Conservation (phyloP, 73 alveolate genomes). For the Paramecium bursaria region DNA sequence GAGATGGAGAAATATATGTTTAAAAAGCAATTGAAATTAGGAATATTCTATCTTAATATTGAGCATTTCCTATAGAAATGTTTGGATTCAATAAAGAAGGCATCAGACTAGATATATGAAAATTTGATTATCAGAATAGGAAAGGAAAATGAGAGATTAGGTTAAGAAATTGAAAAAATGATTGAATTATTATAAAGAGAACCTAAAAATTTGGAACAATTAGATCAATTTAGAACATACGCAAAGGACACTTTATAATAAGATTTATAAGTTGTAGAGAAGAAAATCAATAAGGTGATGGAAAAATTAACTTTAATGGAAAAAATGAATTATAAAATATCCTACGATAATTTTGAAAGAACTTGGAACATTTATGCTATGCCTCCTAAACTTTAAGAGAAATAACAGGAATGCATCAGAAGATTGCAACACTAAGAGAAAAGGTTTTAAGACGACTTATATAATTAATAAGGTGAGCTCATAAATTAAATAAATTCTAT, state of each 20-base stretch:
- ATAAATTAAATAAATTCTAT: conserved; percentile 66
- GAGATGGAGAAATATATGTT: conserved; percentile 58
- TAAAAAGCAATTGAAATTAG: conserved; percentile 51
- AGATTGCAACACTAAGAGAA: conserved; percentile 73
- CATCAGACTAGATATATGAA: conserved; percentile 59
- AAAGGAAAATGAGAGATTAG: conserved; percentile 74
- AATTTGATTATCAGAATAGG: conserved; percentile 74
- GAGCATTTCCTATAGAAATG: neutral
- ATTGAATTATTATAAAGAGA: conserved; percentile 72
- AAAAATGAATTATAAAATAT: conserved; percentile 72
- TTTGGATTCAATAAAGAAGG: conserved; percentile 52
- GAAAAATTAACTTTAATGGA: conserved; percentile 78
- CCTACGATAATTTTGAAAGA: conserved; percentile 76
- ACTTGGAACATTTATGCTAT: conserved; percentile 80
- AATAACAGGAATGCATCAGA: conserved; percentile 71
- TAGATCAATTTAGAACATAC: conserved; percentile 76
- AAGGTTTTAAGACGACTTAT: conserved; percentile 79
- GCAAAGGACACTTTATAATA: conserved; percentile 71
- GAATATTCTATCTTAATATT: conserved; percentile 30
- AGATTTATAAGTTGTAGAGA: conserved; percentile 71
- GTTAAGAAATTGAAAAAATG: conserved; percentile 78
- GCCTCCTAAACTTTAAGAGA: conserved; percentile 75
- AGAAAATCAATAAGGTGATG: conserved; percentile 75
- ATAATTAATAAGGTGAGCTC: conserved; percentile 30
- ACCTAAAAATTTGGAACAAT: conserved; percentile 84